Percentiles rank a stretch among this genome's conserved stretches.
phyloP scores from a whole-genome alignment of 345 rosid genomes.

The Bruguiera gymnorhiza region DNA sequence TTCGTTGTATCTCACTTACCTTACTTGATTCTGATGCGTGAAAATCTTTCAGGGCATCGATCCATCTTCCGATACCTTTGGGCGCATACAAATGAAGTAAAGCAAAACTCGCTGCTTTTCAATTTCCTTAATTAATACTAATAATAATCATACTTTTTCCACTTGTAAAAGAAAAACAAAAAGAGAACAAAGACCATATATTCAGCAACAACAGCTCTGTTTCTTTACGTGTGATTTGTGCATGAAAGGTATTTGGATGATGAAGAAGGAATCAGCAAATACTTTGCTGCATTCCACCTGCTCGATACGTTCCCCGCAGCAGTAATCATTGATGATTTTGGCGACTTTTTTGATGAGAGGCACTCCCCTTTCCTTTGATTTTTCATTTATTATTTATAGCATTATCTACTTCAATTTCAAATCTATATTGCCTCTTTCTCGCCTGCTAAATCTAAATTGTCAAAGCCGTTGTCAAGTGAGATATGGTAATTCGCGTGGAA shows the following conservation, averaged over 20 bases:
- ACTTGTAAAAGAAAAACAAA: too few relatives aligned
- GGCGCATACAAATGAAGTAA: constrained; percentile 78
- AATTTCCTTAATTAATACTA: too few relatives aligned
- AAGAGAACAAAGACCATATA: too few relatives aligned
- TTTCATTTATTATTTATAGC: background rate
- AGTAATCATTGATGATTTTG: constrained; percentile 73
- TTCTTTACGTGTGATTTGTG: background rate
- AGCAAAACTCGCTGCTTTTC: background rate
- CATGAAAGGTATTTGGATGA: constrained; percentile 66
- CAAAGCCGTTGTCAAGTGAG: constrained; percentile 51
- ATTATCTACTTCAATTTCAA: background rate
- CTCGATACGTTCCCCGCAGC: constrained; percentile 47
- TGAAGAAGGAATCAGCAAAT: constrained; percentile 69
- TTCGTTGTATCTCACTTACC: background rate
- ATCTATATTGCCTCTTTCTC: background rate
- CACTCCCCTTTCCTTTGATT: background rate
- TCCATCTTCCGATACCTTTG: constrained; percentile 53
- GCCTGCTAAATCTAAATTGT: background rate
- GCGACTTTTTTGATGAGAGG: constrained; percentile 65
- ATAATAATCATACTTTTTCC: too few relatives aligned
- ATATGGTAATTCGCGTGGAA: constrained; percentile 61
- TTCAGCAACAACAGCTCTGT: too few relatives aligned
- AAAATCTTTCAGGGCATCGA: constrained; percentile 52
- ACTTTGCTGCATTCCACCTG: constrained; percentile 88
- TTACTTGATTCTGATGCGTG: background rate